phyloP scores from a whole-genome alignment of 768 basidiomycete species.

The Podaxis mareebaensis region DNA sequence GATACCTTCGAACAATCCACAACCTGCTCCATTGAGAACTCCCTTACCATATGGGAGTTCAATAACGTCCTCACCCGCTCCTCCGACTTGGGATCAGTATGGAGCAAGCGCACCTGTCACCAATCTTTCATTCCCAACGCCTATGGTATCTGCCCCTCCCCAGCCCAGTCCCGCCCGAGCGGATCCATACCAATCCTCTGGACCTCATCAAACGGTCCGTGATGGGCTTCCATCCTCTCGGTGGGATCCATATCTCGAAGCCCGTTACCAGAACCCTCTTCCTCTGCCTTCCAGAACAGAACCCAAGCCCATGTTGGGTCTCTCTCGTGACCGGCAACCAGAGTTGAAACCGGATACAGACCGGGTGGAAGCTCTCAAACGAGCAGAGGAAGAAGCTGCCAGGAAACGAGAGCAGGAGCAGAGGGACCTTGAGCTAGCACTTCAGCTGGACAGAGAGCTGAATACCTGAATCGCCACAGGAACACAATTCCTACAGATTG shows the following conservation, averaged over 20 bases:
- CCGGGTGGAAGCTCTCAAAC: conserved; percentile 32
- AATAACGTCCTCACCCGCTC: not conserved
- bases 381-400: conserved; percentile 41
- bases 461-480: conserved; percentile 31
- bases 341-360: conserved; percentile 29
- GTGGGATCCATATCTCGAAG: conserved; percentile 41
- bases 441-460: conserved; percentile 55
- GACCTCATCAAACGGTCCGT: not conserved
- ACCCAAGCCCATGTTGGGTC: conserved; percentile 11
- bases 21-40: not conserved
- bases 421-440: conserved; percentile 49
- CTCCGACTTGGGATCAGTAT: conserved; percentile 11
- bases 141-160: conserved; percentile 23
- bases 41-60: not conserved
- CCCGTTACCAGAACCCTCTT: conserved; percentile 54
- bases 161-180: conserved; percentile 10
- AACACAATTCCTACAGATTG: not conserved
- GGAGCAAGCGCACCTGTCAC: conserved; percentile 15
- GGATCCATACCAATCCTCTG: conserved; percentile 11
- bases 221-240: conserved; percentile 3
- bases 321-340: conserved; percentile 19
- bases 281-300: conserved; percentile 46
- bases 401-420: conserved; percentile 39
- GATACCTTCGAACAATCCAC: not conserved
- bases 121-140: conserved; percentile 34